Evolutionary conservation across 2,329 filamentous ascomycete genomes (phyloP).

Genomic region (Domatiomyces catenatus): DNA sequence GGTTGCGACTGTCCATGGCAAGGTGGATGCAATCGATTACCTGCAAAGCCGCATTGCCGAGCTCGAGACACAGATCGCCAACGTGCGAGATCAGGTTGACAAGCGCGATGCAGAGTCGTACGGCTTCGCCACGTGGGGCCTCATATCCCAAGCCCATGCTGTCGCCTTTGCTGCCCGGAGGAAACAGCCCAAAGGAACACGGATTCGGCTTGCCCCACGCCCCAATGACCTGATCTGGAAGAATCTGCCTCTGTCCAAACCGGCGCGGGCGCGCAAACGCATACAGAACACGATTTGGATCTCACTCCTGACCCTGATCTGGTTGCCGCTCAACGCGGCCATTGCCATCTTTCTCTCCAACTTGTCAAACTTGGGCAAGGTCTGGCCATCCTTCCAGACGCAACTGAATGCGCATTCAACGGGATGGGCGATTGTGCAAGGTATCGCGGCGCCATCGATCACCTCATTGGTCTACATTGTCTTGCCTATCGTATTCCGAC

Average conservation of each 20-base stretch:
- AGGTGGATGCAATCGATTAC: slow-evolving; percentile 89
- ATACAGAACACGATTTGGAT: slow-evolving; percentile 79
- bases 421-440: slow-evolving; percentile 78
- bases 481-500: slow-evolving; percentile 80
- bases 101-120: slow-evolving; percentile 78
- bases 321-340: slow-evolving; percentile 82
- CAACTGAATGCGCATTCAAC: slow-evolving; percentile 47
- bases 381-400: slow-evolving; percentile 62
- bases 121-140: slow-evolving; percentile 86
- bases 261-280: slow-evolving; percentile 54
- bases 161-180: slow-evolving; percentile 70
- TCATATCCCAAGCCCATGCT: slow-evolving; percentile 71
- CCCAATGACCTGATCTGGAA: slow-evolving; percentile 94
- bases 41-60: slow-evolving; percentile 69
- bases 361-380: slow-evolving; percentile 58
- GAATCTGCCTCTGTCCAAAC: slow-evolving; percentile 61
- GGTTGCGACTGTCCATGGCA: slow-evolving; percentile 51
- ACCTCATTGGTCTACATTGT: slow-evolving; percentile 77
- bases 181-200: slow-evolving; percentile 66
- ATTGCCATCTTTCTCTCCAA: slow-evolving; percentile 91
- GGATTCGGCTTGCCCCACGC: slow-evolving; percentile 62
- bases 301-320: slow-evolving; percentile 60
- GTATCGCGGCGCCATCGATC: slow-evolving; percentile 74
- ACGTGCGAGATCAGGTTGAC: slow-evolving; percentile 67
- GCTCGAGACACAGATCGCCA: slow-evolving; percentile 69